Evolutionary conservation across 768 basidiomycete genomes (phyloP).

Genomic region (Mycena pura): DNA sequence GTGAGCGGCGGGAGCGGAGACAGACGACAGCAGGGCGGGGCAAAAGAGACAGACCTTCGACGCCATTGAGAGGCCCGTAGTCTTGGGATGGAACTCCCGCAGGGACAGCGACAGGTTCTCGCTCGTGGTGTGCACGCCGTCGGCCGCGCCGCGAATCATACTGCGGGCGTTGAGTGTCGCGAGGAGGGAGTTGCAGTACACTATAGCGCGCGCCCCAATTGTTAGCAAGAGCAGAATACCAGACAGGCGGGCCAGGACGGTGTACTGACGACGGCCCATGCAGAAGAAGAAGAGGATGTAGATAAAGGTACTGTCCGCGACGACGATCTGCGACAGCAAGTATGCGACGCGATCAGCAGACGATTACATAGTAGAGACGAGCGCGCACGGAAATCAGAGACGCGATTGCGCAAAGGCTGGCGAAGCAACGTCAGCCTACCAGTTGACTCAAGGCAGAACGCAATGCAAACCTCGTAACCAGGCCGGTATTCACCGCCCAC

Average conservation of each 20-base stretch:
- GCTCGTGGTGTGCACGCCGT: slow-evolving; percentile 48
- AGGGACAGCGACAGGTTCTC: slow-evolving; percentile 48
- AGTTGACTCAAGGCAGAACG: not conserved
- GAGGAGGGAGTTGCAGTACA: slow-evolving; percentile 67
- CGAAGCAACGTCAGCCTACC: not conserved
- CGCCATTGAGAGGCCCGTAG: slow-evolving; percentile 28
- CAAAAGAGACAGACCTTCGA: slow-evolving; percentile 37
- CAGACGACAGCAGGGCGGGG: not conserved
- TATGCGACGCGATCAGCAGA: not conserved
- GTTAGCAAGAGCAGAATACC: not conserved
- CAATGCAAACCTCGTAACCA: slow-evolving; percentile 43
- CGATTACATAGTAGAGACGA: not conserved
- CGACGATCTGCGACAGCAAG: slow-evolving; percentile 50
- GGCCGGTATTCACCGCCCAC: slow-evolving; percentile 53
- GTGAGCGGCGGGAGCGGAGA: not conserved
- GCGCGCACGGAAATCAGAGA: slow-evolving; percentile 55
- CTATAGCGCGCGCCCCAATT: slow-evolving; percentile 34
- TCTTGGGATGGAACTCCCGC: slow-evolving; percentile 44
- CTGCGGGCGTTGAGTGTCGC: slow-evolving; percentile 64
- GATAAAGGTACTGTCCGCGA: slow-evolving; percentile 55
- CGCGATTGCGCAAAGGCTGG: slow-evolving; percentile 58
- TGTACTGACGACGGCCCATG: slow-evolving; percentile 64
- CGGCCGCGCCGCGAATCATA: slow-evolving; percentile 48
- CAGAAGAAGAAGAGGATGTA: slow-evolving; percentile 69
- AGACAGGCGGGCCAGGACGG: not conserved